Conservation (phyloP, 2,329 filamentous ascomycete genomes). For the Fusarium dlaminii region DNA sequence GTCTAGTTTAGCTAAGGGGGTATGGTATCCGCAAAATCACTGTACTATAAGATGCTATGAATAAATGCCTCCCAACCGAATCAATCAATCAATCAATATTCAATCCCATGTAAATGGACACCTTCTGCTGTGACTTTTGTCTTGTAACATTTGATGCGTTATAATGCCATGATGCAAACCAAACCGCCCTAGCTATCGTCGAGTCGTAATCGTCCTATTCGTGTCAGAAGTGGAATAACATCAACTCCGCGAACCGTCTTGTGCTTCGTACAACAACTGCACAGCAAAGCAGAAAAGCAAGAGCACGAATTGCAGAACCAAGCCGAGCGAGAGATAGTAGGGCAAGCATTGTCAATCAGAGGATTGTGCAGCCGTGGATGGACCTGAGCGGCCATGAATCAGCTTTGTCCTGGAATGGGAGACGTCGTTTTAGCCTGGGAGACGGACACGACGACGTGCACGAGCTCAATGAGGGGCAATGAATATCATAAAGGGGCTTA, state of each 20-base stretch:
- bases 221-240: slow-evolving; percentile 21
- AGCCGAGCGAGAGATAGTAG: slow-evolving; percentile 31
- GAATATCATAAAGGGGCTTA: neutral
- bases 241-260: slow-evolving; percentile 9
- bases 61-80: slow-evolving; percentile 1
- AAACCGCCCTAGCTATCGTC: slow-evolving; percentile 14
- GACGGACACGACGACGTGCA: slow-evolving; percentile 17
- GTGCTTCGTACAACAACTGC: slow-evolving; percentile 13
- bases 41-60: slow-evolving; percentile 24
- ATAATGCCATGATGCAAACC: slow-evolving; percentile 6
- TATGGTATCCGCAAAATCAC: slow-evolving; percentile 35
- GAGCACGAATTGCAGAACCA: slow-evolving; percentile 25
- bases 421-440: slow-evolving; percentile 33
- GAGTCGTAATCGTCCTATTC: slow-evolving; percentile 20
- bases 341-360: slow-evolving; percentile 39
- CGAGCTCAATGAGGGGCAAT: neutral
- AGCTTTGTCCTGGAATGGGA: slow-evolving; percentile 41
- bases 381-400: slow-evolving; percentile 44
- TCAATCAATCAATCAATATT: neutral
- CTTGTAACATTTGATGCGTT: slow-evolving; percentile 5
- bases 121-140: neutral
- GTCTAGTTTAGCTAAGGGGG: slow-evolving; percentile 23
- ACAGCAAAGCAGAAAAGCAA: slow-evolving; percentile 20
- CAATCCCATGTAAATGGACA: neutral
- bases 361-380: slow-evolving; percentile 45